Percentiles rank a stretch among this genome's conserved stretches.
phyloP scores from a whole-genome alignment of 169 alveolate genomes.

The Perkinsus chesapeaki region DNA sequence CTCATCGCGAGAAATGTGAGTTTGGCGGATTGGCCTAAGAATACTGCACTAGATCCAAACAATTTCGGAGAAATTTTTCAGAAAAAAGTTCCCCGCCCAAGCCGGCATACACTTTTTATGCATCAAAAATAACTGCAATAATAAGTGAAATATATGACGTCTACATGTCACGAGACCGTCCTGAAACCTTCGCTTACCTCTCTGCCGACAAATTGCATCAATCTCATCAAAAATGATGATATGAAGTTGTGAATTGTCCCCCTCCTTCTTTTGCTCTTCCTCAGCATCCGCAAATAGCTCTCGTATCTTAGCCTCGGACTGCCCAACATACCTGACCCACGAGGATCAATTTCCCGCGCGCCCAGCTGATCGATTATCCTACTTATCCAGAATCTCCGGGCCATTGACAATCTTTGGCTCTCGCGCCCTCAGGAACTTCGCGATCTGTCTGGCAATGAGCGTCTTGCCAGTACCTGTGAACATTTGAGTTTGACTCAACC shows the following conservation, averaged over 20 bases:
- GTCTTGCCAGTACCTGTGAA: slow-evolving; percentile 99
- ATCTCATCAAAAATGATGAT: slow-evolving; percentile 97
- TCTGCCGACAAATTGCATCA: slow-evolving; percentile 96
- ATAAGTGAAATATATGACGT: neutral
- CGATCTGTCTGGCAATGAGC: slow-evolving; percentile 96
- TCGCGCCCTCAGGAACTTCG: slow-evolving; percentile 88
- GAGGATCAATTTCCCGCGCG: slow-evolving; percentile 3
- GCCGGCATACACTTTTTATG: no score
- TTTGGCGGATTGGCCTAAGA: no score
- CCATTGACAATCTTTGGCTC: slow-evolving; percentile 87
- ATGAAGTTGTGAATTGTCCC: slow-evolving; percentile 92
- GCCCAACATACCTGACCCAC: slow-evolving; percentile 88
- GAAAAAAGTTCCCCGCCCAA: no score
- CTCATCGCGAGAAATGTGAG: no score
- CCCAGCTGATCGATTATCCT: slow-evolving; percentile 23
- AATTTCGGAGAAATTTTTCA: no score
- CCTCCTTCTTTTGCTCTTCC: slow-evolving; percentile 77
- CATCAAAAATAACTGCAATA: no score
- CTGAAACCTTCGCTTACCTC: slow-evolving; percentile 89
- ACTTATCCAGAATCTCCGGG: slow-evolving; percentile 54
- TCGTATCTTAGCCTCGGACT: slow-evolving; percentile 96
- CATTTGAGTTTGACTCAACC: neutral
- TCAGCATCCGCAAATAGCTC: slow-evolving; percentile 96
- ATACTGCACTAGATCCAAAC: no score
- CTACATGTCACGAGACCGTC: slow-evolving; percentile 62